Evolutionary conservation across 176 grass and related monocot genomes (phyloP).

Genomic region (Metroxylon sagu): DNA sequence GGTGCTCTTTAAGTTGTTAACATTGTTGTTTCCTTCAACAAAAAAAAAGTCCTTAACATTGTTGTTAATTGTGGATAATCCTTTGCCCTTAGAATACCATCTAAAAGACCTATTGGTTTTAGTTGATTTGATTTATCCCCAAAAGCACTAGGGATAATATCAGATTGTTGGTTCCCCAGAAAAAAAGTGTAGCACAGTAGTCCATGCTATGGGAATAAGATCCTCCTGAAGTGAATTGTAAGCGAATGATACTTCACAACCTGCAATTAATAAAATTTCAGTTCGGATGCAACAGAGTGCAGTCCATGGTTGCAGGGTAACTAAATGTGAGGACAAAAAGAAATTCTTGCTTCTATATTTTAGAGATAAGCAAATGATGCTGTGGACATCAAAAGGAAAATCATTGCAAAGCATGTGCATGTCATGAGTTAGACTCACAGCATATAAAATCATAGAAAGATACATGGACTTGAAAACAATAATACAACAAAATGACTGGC

Average conservation of each 20-base stretch:
- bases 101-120: constrained; percentile 1
- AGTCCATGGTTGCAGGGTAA: no score
- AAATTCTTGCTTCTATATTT: no score
- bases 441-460: no score
- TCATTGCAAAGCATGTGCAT: no score
- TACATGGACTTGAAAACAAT: no score
- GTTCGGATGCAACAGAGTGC: no score
- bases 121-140: constrained; percentile 13
- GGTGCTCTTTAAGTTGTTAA: constrained; percentile 7
- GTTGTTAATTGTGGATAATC: constrained; percentile 6
- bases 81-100: background rate
- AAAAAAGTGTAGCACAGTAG: constrained; percentile 54
- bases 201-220: constrained; percentile 81
- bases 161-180: constrained; percentile 36
- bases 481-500: no score
- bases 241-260: constrained; percentile 96
- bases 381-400: background rate
- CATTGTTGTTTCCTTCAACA: no score
- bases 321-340: no score
- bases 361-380: no score
- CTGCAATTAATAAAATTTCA: constrained; percentile 22
- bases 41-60: constrained; percentile 22
- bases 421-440: no score
- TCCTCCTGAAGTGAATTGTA: constrained; percentile 60
- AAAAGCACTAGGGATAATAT: constrained; percentile 14